Evolutionary conservation across 805 yeast genomes (phyloP).

Genomic region (Saccharomyces eubayanus): DNA sequence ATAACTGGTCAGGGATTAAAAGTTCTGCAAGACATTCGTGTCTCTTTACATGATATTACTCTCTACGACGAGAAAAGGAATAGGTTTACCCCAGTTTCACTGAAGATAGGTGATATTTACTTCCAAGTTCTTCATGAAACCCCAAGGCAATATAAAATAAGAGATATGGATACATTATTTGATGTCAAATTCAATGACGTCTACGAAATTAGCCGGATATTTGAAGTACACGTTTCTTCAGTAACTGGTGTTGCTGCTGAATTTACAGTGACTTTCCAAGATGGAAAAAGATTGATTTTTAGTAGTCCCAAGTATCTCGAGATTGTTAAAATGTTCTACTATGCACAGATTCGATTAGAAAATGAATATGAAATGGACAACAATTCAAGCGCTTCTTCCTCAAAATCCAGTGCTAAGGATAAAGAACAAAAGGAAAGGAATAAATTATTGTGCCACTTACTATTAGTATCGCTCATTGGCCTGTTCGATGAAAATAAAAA

Average conservation of each 20-base stretch:
- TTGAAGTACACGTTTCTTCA: constrained; percentile 34
- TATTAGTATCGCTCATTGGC: constrained; percentile 61
- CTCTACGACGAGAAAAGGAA: constrained; percentile 41
- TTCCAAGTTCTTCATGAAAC: constrained; percentile 47
- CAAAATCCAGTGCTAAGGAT: constrained; percentile 1
- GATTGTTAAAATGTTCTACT: constrained; percentile 62
- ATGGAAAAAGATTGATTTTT: constrained; percentile 34
- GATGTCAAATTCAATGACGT: constrained; percentile 37
- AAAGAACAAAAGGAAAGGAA: constrained; percentile 27
- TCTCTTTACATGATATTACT: constrained; percentile 43
- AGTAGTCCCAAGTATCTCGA: constrained; percentile 47
- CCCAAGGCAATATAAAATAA: constrained; percentile 35
- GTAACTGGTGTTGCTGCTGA: constrained; percentile 43
- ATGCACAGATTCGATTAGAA: constrained; percentile 49
- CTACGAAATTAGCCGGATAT: constrained; percentile 35
- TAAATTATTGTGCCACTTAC: constrained; percentile 48
- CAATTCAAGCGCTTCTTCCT: constrained; percentile 3
- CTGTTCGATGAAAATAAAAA: constrained; percentile 50
- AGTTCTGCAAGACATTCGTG: constrained; percentile 42
- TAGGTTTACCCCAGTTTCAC: constrained; percentile 49
- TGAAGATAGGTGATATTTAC: constrained; percentile 64
- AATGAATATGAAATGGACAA: constrained; percentile 27
- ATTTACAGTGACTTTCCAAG: constrained; percentile 37
- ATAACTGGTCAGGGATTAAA: constrained; percentile 36
- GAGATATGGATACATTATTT: constrained; percentile 27